Base-by-base conservation (phyloP, 75 land plant species). In the Chamaecyparis obtusa region DNA sequence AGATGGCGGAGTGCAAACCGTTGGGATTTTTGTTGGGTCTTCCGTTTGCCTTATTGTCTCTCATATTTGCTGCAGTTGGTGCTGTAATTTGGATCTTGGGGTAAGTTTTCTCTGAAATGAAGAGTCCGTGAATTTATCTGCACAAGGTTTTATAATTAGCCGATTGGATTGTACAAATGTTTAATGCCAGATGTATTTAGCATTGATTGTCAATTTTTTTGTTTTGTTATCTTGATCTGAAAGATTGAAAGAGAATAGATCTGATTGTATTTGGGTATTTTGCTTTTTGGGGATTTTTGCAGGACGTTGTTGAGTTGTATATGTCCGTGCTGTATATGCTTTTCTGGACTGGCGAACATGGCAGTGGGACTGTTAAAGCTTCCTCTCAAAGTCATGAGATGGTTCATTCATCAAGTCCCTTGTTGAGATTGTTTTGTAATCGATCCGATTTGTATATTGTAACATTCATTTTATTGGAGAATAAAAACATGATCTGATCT, bases 281-380 rank as follows among this genome's bases (percentile, higher is more conserved):
- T 49, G 10, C 1, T 49, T 49, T 49, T 13, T 24, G 21, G 24
- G 21, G 6, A 21, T 30, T 39, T 32, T 14, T 77, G 89, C 97
- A 96, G 97, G 90, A 57, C 89, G 6, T 55, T 90, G 37, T 24
- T 96, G 85, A 94, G 91, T 86, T 93, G 95, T 84, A 15, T 96
- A 48, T 94, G 97, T 86, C 97, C 97, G 10, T 96, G 97, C 72
- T 96, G 94, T 88, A 76, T 89, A 32, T 96, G 97, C 85, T 93
- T 89, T 72, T 89, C 96, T 11, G 93, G 88, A 3, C 44, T 94
- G 35, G 92, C 93, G 19, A 91, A 96, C 41, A 19, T 94, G 85
- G 94, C 96, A 0, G 54, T 96, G 78, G 85, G 7, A 17, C 89
- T 96, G 21, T 86, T 96, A 4, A 94, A 93, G 90, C 88, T 95